A percentile compares a stretch with the other conserved stretches of the same genome.
These are phyloP conservation scores for Quercus ilex DNA, from an alignment of 306 rosid species.

Conservation along the genomic window DNA sequence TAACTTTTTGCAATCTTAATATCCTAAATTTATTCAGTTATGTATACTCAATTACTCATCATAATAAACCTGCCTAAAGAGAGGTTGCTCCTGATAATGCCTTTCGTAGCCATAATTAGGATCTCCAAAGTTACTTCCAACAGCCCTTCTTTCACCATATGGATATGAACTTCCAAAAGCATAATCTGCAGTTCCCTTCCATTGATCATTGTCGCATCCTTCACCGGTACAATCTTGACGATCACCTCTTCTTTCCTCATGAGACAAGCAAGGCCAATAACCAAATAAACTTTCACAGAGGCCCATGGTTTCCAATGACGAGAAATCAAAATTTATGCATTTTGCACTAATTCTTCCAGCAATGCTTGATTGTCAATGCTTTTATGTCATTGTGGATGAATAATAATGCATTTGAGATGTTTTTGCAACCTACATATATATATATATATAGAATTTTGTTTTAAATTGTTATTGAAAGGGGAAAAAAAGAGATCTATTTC, in stretches of 20 bases:
- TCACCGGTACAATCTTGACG: slow-evolving; percentile 12
- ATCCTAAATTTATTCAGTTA: not conserved
- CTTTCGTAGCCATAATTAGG: slow-evolving; percentile 38
- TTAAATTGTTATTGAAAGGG: no score
- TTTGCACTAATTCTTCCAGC: no score
- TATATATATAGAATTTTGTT: no score
- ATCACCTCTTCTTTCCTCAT: slow-evolving; percentile 24
- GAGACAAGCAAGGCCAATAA: slow-evolving; percentile 70
- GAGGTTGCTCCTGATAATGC: slow-evolving; percentile 35
- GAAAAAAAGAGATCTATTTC: no score
- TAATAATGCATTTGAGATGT: no score
- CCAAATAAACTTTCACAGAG: slow-evolving; percentile 83
- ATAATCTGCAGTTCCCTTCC: slow-evolving; percentile 73
- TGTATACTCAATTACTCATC: slow-evolving; percentile 9
- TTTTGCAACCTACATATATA: no score
- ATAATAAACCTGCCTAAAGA: slow-evolving; percentile 29
- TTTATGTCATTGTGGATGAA: no score
- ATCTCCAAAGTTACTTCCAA: slow-evolving; percentile 36
- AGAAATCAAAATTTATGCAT: no score
- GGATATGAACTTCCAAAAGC: slow-evolving; percentile 78
- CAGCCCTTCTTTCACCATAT: slow-evolving; percentile 43
- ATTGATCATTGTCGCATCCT: slow-evolving; percentile 26
- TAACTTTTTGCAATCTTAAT: not conserved
- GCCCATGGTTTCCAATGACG: slow-evolving; percentile 63
- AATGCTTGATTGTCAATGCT: no score